A percentile compares a stretch with the other conserved stretches of the same genome.
Conservation (phyloP, 495 filamentous ascomycete genomes). For the Aspergillus conjunctus region DNA sequence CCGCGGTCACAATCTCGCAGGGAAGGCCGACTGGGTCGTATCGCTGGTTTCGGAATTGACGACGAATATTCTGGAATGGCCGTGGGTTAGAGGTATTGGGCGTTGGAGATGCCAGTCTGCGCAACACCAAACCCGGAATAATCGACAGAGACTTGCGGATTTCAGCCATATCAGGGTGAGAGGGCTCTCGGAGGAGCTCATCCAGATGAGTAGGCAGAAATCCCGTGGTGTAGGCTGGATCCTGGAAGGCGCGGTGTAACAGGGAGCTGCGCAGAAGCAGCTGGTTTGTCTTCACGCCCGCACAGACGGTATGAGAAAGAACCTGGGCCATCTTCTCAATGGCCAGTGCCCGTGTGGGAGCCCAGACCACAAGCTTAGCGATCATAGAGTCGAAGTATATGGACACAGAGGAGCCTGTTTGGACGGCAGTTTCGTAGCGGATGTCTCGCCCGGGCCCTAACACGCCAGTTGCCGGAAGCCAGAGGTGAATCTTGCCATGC, state of each 20-base stretch:
- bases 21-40: slow-evolving; percentile 25
- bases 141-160: not conserved
- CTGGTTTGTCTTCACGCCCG: slow-evolving; percentile 82
- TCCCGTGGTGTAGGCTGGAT: slow-evolving; percentile 76
- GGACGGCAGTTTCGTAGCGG: slow-evolving; percentile 82
- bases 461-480: slow-evolving; percentile 42
- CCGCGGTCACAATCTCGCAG: slow-evolving; percentile 22
- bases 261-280: slow-evolving; percentile 81
- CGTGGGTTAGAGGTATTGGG: not conserved
- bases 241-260: slow-evolving; percentile 68
- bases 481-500: slow-evolving; percentile 73
- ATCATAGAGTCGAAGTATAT: slow-evolving; percentile 94
- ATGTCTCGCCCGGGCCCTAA: slow-evolving; percentile 62
- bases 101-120: not conserved
- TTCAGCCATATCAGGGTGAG: not conserved
- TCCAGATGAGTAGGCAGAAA: slow-evolving; percentile 78
- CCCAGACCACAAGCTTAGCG: slow-evolving; percentile 85
- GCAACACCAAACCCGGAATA: not conserved
- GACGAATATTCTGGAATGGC: slow-evolving; percentile 23
- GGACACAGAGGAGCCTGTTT: slow-evolving; percentile 77
- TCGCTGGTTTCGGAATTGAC: slow-evolving; percentile 30
- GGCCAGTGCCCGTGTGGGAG: slow-evolving; percentile 68
- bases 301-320: slow-evolving; percentile 77
- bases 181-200: slow-evolving; percentile 53
- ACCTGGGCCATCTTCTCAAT: slow-evolving; percentile 72